Evolutionary conservation across 352 stramenopile species (phyloP).

Genomic region (Phytopythium mirpurense): DNA sequence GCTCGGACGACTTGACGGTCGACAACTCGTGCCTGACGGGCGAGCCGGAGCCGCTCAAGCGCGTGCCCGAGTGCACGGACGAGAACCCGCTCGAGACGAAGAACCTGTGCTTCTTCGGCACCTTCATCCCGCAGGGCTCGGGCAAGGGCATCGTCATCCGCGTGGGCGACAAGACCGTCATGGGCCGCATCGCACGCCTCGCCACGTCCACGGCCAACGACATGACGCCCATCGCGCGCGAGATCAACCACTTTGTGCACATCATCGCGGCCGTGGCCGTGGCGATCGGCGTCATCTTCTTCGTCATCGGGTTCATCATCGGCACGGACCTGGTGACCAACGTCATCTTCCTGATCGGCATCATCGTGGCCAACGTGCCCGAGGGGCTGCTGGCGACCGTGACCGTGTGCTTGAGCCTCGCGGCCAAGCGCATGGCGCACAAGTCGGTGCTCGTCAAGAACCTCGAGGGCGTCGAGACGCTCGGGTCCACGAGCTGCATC

Average conservation of each 20-base stretch:
- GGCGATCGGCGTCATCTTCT: conserved; percentile 53
- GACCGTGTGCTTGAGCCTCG: conserved; percentile 90
- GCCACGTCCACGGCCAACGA: conserved; percentile 45
- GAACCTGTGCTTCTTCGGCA: conserved; percentile 44
- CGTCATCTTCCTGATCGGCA: conserved; percentile 90
- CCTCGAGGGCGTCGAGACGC: conserved; percentile 89
- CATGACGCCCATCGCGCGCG: conserved; percentile 49
- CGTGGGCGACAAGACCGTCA: conserved; percentile 77
- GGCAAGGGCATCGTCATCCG: conserved; percentile 67
- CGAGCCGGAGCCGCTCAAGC: conserved; percentile 39
- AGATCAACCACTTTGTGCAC: conserved; percentile 70
- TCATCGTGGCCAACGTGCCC: conserved; percentile 94
- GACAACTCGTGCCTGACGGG: conserved; percentile 65
- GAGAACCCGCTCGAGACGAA: conserved; percentile 30
- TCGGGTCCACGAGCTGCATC: conserved; percentile 67
- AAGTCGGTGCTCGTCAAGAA: conserved; percentile 95
- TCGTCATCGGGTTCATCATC: conserved; percentile 51
- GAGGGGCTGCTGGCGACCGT: conserved; percentile 90
- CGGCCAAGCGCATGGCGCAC: conserved; percentile 83
- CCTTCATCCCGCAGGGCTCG: conserved; percentile 55
- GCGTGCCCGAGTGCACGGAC: conserved; percentile 20
- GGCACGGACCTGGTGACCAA: conserved; percentile 12
- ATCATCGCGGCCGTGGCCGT: conserved; percentile 56
- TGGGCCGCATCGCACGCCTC: conserved; percentile 69
- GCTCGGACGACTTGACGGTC: conserved; percentile 40